These are phyloP conservation scores for Arthrobotrys entomopaga DNA, from an alignment of 2,329 filamentous ascomycete species.

Conservation along the genomic window DNA sequence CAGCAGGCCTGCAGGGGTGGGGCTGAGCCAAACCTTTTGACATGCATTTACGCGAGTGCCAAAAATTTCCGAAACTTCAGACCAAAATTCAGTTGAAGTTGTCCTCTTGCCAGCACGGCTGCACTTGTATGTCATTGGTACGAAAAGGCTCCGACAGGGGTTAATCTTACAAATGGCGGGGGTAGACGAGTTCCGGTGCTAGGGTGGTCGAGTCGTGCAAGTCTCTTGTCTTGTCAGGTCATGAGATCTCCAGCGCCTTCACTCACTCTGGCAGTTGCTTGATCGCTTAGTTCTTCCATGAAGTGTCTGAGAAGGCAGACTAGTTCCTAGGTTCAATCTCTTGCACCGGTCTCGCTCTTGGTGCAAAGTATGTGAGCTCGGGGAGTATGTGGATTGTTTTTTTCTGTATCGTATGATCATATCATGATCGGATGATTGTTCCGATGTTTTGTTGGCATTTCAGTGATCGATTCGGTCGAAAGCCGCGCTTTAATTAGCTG, in stretches of 20 bases:
- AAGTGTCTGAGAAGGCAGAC: constrained; percentile 1
- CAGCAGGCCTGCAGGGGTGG: constrained; percentile 18
- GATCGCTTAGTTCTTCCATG: neutral
- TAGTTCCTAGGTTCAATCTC: no score
- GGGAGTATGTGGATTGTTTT: no score
- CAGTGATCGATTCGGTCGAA: no score
- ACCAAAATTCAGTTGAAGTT: neutral
- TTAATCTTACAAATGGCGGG: neutral
- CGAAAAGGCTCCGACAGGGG: neutral
- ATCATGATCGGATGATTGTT: no score
- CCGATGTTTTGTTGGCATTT: no score
- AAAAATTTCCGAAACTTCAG: constrained; percentile 51
- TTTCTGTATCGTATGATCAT: no score
- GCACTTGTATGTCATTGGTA: neutral
- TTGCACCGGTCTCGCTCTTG: no score
- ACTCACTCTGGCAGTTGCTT: constrained; percentile 30
- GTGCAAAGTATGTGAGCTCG: no score
- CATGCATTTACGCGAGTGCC: constrained; percentile 5
- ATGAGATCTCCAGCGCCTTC: constrained; percentile 28
- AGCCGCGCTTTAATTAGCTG: no score
- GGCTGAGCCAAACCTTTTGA: neutral
- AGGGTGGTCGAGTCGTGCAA: constrained; percentile 15
- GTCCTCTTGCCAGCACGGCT: neutral
- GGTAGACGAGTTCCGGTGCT: no score
- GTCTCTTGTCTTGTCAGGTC: constrained; percentile 15